A percentile compares a stretch with the other conserved stretches of the same genome.
Evolutionary conservation across 1,284 basidiomycete species (phyloP).

Genomic region (Peniophora sp.): DNA sequence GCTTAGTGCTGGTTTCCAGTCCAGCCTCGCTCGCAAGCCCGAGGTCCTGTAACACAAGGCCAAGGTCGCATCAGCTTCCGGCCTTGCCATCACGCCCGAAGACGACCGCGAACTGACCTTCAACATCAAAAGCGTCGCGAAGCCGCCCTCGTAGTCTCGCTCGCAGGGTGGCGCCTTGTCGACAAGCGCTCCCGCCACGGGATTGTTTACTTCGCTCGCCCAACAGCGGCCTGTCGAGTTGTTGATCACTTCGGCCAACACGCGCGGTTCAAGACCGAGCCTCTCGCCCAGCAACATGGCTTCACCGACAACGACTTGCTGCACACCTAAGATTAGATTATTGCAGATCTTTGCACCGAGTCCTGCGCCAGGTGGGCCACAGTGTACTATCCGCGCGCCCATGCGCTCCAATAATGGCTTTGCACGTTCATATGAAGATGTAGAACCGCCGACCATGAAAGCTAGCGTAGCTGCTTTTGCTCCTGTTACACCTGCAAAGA

Average conservation of each 20-base stretch:
- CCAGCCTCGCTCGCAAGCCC: constrained; percentile 65
- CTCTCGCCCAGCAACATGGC: constrained; percentile 80
- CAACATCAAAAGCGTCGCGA: constrained; percentile 78
- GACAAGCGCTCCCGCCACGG: constrained; percentile 68
- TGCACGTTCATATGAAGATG: constrained; percentile 51
- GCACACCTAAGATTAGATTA: constrained; percentile 72
- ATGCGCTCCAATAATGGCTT: constrained; percentile 61
- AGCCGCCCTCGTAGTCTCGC: constrained; percentile 77
- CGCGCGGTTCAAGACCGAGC: constrained; percentile 65
- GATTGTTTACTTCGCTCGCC: constrained; percentile 83
- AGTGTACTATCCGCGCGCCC: constrained; percentile 79
- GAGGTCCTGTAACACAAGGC: constrained; percentile 54
- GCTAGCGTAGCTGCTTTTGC: constrained; percentile 82
- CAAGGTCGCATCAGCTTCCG: not conserved
- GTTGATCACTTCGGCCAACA: constrained; percentile 77
- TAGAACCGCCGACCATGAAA: constrained; percentile 82
- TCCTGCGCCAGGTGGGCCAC: constrained; percentile 81
- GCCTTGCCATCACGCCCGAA: not conserved
- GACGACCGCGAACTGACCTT: constrained; percentile 45
- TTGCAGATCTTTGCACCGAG: constrained; percentile 86
- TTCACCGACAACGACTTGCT: constrained; percentile 75
- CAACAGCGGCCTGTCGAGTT: constrained; percentile 81
- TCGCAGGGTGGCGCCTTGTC: constrained; percentile 77
- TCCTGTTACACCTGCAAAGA: constrained; percentile 61
- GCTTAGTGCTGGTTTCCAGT: constrained; percentile 34